Evolutionary conservation across 305 asterid species (phyloP), one percentile per base, ranked within the genome.

Genomic region (Fraxinus nigra): DNA sequence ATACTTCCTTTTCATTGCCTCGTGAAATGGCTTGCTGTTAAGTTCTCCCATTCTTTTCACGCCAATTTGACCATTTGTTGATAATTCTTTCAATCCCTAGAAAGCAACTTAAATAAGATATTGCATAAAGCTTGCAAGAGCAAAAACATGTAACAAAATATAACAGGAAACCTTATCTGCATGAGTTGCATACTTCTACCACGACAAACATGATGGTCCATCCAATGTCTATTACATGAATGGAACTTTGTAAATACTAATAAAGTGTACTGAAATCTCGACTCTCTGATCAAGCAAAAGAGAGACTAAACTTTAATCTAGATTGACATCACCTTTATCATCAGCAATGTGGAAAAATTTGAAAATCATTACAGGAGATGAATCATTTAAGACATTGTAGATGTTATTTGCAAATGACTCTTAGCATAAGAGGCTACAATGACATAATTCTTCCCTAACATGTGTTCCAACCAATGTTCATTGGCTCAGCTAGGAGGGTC

Each of bases 1-100:
- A 74, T 94, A 94, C 85, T 86, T 96, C 87, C 88, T 91, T 86
- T 90, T 93, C 95, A 96, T 93, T 78, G 92, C 97, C 30, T 90
- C 93, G 43, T 79, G 93, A 87, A 96, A 96, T 78, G 99, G 98
- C 86, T 88, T 88, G 83, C 63, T 86, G 80, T 96, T 92, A n/a
- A 96, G 97, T 85, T 94, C 99, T 78, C 99, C 99, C 97, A 96
- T 92, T 83, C 98, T 90, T 89, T 93, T 92, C 28, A 94, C 91
- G 56, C 98, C 94, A 83, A 93, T 85, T 80, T 85, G 84, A 82
- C 88, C 74, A 84, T 84, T 83, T 51, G 81, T 84, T 65, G 92
- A 79, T 82, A 88, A 76, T 2, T 94, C 99, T 84, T 89, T 91
- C 91, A 96, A 83, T 59, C 90, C 90, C 95, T 93, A 80, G 22